Conservation (phyloP, 371 early-diverging fungal genomes). For the Nosema muscidifuracis region DNA sequence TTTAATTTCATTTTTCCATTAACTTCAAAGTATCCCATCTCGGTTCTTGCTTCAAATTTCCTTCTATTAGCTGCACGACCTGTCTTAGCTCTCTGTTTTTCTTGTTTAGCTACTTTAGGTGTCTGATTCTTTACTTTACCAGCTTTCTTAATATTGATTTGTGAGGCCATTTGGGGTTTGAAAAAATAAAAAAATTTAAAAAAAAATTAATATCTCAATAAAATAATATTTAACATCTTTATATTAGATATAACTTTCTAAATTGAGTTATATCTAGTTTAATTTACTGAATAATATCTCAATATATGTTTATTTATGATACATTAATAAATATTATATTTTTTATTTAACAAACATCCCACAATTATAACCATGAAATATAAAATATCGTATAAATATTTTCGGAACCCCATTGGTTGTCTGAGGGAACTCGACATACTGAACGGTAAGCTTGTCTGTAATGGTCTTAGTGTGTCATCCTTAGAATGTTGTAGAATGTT, state of each 20-base stretch:
- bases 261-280: no score
- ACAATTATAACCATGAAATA: background rate
- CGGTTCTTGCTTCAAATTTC: slow-evolving; percentile 89
- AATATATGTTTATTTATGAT: no score
- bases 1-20: slow-evolving; percentile 62
- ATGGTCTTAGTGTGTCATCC: background rate
- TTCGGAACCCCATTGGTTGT: background rate
- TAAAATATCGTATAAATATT: slow-evolving; percentile 2
- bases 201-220: no score
- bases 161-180: slow-evolving; percentile 1
- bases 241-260: no score
- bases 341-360: no score
- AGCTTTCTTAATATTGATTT: slow-evolving; percentile 65
- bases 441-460: background rate
- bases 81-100: slow-evolving; percentile 75
- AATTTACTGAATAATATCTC: no score
- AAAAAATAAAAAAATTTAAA: no score
- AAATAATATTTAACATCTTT: no score
- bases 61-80: slow-evolving; percentile 95
- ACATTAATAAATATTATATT: no score
- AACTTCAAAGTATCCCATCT: slow-evolving; percentile 59
- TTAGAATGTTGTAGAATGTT: background rate
- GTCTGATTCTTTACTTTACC: slow-evolving; percentile 99
- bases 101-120: slow-evolving; percentile 94
- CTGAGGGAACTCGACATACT: slow-evolving; percentile 13